Conservation (phyloP, 2,329 filamentous ascomycete genomes). For the Colletotrichum lupini region DNA sequence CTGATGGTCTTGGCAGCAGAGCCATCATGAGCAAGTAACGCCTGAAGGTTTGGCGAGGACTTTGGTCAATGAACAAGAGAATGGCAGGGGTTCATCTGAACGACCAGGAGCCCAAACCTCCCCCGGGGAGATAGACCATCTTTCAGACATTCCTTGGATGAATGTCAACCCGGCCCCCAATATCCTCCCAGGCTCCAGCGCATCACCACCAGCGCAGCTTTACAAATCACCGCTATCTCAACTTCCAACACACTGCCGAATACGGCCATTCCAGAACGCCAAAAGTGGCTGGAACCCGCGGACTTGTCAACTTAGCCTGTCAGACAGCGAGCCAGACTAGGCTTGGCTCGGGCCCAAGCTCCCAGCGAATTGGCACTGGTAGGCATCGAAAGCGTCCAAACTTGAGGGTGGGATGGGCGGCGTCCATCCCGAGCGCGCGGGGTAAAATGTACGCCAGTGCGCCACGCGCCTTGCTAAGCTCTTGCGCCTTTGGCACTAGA, state of each 20-base stretch:
- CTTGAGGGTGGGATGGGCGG: background rate
- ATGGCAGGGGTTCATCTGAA: no score
- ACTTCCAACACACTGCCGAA: no score
- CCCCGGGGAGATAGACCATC: background rate
- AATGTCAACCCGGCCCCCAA: background rate
- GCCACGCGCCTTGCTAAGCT: background rate
- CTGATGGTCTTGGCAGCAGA: background rate
- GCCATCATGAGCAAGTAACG: no score
- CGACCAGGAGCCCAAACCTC: background rate
- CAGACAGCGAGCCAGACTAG: background rate
- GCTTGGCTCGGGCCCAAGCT: background rate
- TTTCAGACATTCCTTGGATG: background rate
- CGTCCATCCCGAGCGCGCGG: background rate
- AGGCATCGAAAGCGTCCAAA: no score
- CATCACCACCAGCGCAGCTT: no score
- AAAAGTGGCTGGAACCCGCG: background rate
- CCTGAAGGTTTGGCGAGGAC: no score
- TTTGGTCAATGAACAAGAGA: no score
- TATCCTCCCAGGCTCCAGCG: background rate
- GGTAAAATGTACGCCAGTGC: background rate
- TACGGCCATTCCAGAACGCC: background rate
- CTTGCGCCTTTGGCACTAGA: slow-evolving; percentile 1
- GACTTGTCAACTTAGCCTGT: background rate
- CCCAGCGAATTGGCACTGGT: no score
- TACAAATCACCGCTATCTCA: no score